Conservation (phyloP, 1,284 basidiomycete genomes). For the Marasmius tenuissimus region DNA sequence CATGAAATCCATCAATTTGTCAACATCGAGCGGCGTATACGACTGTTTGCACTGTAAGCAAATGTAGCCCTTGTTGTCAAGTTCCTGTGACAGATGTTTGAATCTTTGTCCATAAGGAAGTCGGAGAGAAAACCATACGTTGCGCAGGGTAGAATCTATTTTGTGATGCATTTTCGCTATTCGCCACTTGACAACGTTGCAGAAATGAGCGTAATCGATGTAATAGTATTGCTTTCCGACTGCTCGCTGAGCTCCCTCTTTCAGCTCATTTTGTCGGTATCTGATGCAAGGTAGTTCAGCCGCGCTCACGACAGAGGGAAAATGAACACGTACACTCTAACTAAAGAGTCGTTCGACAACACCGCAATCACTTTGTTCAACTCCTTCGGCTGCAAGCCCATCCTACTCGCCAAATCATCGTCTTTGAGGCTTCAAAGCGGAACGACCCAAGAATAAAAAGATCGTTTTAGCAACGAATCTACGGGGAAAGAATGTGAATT, state of each 20-base stretch:
- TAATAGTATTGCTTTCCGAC: constrained; percentile 91
- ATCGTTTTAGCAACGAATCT: constrained; percentile 11
- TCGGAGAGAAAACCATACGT: constrained; percentile 46
- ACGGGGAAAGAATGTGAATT: constrained; percentile 15
- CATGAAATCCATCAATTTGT: constrained; percentile 74
- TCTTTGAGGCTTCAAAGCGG: constrained; percentile 72
- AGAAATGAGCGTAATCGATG: constrained; percentile 93
- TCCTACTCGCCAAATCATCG: constrained; percentile 85
- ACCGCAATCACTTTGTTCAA: constrained; percentile 89
- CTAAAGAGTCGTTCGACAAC: constrained; percentile 81
- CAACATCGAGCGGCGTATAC: constrained; percentile 86
- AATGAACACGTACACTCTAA: constrained; percentile 69
- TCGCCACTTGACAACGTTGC: constrained; percentile 97
- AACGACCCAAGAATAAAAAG: constrained; percentile 21
- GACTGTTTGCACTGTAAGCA: constrained; percentile 88
- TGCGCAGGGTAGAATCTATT: constrained; percentile 86
- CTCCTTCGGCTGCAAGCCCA: constrained; percentile 91
- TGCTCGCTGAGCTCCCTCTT: constrained; percentile 79
- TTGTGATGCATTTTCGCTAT: constrained; percentile 91
- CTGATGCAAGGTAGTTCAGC: constrained; percentile 36
- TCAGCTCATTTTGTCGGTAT: constrained; percentile 83
- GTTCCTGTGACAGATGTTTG: constrained; percentile 57
- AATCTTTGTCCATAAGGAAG: constrained; percentile 6
- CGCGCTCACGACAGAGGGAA: neutral
- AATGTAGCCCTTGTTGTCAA: constrained; percentile 94